A percentile compares a stretch with the other conserved stretches of the same genome.
phyloP scores from a whole-genome alignment of 805 yeast species.

The Lipomyces sp. region DNA sequence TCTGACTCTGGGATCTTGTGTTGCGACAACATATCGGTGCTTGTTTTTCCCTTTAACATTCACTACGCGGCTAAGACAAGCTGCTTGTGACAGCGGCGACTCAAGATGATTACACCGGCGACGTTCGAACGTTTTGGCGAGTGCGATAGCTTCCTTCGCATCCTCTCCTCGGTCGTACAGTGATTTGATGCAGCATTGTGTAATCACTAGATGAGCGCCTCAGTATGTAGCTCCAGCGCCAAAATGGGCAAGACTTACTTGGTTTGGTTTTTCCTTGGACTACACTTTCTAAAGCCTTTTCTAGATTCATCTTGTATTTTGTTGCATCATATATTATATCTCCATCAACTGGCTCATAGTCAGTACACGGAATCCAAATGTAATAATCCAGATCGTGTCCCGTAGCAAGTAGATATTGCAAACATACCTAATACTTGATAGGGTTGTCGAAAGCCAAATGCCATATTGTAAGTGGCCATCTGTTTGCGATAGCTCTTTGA shows the following conservation, averaged over 20 bases:
- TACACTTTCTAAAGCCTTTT: conserved; percentile 78
- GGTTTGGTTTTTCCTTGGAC: conserved; percentile 85
- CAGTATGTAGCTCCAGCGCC: not conserved
- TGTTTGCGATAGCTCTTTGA: conserved; percentile 94
- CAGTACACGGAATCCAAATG: not conserved
- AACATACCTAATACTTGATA: conserved; percentile 67
- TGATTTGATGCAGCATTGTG: conserved; percentile 93
- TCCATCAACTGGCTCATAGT: conserved; percentile 62
- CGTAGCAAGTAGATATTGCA: not conserved
- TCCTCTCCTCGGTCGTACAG: conserved; percentile 56
- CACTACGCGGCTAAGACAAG: conserved; percentile 76
- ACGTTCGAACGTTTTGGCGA: conserved; percentile 85
- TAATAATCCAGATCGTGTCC: not conserved
- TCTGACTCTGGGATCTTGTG: conserved; percentile 76
- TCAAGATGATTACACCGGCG: conserved; percentile 88
- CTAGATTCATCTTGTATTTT: conserved; percentile 73
- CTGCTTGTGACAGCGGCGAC: conserved; percentile 60
- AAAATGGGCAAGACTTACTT: conserved; percentile 41
- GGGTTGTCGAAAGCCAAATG: conserved; percentile 92
- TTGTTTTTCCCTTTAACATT: conserved; percentile 77
- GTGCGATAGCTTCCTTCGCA: conserved; percentile 72
- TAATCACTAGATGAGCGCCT: conserved; percentile 60
- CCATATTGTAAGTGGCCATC: conserved; percentile 79
- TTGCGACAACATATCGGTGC: conserved; percentile 87
- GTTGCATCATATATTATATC: conserved; percentile 70